Conservation (phyloP, 1,139 yeast species). For the Magnusiomyces magnusii region DNA sequence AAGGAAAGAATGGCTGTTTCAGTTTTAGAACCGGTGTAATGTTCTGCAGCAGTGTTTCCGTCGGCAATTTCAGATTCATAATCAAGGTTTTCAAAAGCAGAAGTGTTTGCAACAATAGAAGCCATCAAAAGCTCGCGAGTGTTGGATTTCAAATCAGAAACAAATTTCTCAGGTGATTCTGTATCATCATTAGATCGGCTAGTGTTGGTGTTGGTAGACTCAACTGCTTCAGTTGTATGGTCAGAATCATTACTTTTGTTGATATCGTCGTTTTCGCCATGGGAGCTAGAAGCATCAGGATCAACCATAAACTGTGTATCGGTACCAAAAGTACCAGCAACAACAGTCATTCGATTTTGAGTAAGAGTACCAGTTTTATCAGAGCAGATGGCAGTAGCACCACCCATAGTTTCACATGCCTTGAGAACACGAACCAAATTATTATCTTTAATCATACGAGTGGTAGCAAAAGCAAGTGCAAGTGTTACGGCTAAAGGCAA, state of each 20-base stretch:
- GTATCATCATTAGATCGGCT: neutral
- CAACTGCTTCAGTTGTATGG: neutral
- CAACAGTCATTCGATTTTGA: constrained; percentile 85
- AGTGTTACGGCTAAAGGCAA: constrained; percentile 93
- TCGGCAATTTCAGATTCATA: constrained; percentile 18
- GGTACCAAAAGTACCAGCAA: constrained; percentile 58
- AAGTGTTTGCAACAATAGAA: constrained; percentile 70
- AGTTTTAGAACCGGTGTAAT: constrained; percentile 85
- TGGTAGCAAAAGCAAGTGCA: constrained; percentile 95
- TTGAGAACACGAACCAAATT: constrained; percentile 85
- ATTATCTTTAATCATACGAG: constrained; percentile 95
- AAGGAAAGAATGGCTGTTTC: constrained; percentile 79
- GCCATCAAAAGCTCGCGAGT: constrained; percentile 41
- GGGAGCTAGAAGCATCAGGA: constrained; percentile 13
- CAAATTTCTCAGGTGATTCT: constrained; percentile 32
- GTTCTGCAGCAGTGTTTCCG: constrained; percentile 28
- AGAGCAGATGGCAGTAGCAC: constrained; percentile 94
- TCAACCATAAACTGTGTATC: constrained; percentile 35
- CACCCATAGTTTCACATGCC: constrained; percentile 99
- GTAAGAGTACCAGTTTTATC: constrained; percentile 97
- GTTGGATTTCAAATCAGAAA: constrained; percentile 28
- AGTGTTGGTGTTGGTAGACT: neutral
- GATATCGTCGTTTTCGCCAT: neutral
- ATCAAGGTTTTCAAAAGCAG: constrained; percentile 71
- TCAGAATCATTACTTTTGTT: neutral